A percentile compares a stretch with the other conserved stretches of the same genome.
phyloP scores from a whole-genome alignment of 2,329 filamentous ascomycete genomes.

The Parafenestella ontariensis region DNA sequence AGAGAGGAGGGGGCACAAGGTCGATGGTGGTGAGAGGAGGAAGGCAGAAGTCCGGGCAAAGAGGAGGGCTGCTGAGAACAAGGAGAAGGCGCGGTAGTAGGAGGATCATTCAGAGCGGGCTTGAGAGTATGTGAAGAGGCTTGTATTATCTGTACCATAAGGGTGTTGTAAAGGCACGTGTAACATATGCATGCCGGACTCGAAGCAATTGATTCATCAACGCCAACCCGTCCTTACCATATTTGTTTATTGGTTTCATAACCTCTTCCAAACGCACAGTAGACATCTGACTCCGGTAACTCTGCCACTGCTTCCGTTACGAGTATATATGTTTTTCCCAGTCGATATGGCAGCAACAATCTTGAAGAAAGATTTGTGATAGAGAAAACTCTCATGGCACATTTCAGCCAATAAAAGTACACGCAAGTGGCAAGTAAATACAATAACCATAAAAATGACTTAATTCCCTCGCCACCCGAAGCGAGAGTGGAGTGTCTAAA shows the following conservation, averaged over 20 bases:
- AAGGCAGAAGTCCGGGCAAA: conserved; percentile 86
- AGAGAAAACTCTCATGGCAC: no score
- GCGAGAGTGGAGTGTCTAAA: conserved; percentile 21
- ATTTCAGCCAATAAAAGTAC: no score
- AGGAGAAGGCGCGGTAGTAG: conserved; percentile 62
- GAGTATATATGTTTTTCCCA: no score
- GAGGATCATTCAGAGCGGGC: background rate
- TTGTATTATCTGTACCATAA: background rate
- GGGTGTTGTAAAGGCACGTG: background rate
- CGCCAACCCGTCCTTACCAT: no score
- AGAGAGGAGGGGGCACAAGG: conserved; percentile 82
- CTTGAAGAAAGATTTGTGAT: no score
- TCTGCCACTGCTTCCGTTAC: no score
- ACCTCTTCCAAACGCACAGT: no score
- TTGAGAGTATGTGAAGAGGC: background rate
- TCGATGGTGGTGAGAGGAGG: conserved; percentile 94
- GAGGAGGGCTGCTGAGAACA: conserved; percentile 79
- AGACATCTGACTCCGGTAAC: no score
- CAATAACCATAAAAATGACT: background rate
- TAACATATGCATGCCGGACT: background rate
- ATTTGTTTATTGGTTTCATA: no score
- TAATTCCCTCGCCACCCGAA: conserved; percentile 12
- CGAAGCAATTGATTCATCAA: background rate
- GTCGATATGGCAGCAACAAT: no score
- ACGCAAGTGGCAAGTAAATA: background rate